Evolutionary conservation across 148 eudicot genomes (phyloP).

Genomic region (Rhododendron kiyosumense): DNA sequence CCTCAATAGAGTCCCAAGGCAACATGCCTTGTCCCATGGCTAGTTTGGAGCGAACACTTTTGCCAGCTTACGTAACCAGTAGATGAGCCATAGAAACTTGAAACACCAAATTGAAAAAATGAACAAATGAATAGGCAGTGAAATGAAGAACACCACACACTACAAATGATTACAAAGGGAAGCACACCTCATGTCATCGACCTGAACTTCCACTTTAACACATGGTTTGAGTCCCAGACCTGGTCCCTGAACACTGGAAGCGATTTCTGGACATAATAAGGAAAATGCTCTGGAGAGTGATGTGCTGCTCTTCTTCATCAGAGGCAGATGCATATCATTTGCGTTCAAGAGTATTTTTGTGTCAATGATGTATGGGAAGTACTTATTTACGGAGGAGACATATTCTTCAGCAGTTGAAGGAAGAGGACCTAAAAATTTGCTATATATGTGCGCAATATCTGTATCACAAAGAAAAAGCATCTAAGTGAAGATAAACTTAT

Average conservation of each 20-base stretch:
- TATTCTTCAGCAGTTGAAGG: constrained; percentile 70
- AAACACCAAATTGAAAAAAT: not conserved
- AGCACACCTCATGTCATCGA: constrained; percentile 90
- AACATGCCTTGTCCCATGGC: not conserved
- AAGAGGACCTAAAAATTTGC: constrained; percentile 82
- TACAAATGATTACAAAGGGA: not conserved
- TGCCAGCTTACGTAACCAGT: not conserved
- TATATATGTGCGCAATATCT: constrained; percentile 86
- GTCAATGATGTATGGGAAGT: constrained; percentile 72
- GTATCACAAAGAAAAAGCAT: constrained; percentile 28
- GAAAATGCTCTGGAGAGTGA: constrained; percentile 81
- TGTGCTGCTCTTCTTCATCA: constrained; percentile 67
- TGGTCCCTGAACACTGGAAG: constrained; percentile 31
- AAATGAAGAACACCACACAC: not conserved
- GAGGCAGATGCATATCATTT: constrained; percentile 32
- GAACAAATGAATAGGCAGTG: not conserved
- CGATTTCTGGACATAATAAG: constrained; percentile 68
- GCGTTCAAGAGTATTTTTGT: constrained; percentile 77
- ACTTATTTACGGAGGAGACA: constrained; percentile 45
- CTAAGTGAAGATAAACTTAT: not conserved
- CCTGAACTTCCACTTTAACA: constrained; percentile 85
- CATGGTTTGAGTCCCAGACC: constrained; percentile 23
- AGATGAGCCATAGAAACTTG: not conserved
- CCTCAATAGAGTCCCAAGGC: not conserved
- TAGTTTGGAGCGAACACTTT: not conserved